Evolutionary conservation across 768 basidiomycete genomes (phyloP), one percentile per base, ranked within the genome.

Genomic region (Tricholoma hemisulphureum): DNA sequence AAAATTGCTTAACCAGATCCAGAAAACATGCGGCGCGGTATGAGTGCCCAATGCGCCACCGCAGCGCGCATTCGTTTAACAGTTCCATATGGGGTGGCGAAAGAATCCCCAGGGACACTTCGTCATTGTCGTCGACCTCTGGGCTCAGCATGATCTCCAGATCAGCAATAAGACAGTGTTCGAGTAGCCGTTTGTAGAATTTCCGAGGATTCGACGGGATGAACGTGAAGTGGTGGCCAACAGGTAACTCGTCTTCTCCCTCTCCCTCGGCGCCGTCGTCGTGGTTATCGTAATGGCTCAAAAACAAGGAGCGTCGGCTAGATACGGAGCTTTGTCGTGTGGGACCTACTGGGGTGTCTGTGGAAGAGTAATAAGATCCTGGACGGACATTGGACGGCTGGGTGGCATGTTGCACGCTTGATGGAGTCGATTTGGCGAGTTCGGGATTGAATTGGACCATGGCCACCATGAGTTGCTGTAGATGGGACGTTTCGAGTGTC

Each of bases 51-150:
- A 98, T 87, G 48, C 96, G 80, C 97, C 97, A 98, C 39, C 93
- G 81, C 58, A 90, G 63, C 2, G 93, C 93, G 63, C 93, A 95
- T 63, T 95, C 91, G 57, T 88, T 88, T 63, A 98, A 82, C 34
- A 99, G 76, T 56, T 91, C 89, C 39, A 93, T 78, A 68, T 98
- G 93, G 10, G 81, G 69, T 1, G 82, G 68, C 3, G 93, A 93
- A 16, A 99, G 74, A 56, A 99, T 98, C 6, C 93, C 91, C 34
- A 98, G 76, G 0, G 95, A 92, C 14, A 99, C 96, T 75, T 98
- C 95, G 63, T 98, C 93, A 63, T 93, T 90, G 63, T 94, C 93
- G 46, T 93, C 89, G n/a, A 98, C 88, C 57, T 91, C 89, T 4
- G 92, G 89, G 46, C 89, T 89, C 50, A 89, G 80, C 91, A 99